Evolutionary conservation across 2,329 filamentous ascomycete genomes (phyloP).

Genomic region (Ascochyta clinopodiicola): DNA sequence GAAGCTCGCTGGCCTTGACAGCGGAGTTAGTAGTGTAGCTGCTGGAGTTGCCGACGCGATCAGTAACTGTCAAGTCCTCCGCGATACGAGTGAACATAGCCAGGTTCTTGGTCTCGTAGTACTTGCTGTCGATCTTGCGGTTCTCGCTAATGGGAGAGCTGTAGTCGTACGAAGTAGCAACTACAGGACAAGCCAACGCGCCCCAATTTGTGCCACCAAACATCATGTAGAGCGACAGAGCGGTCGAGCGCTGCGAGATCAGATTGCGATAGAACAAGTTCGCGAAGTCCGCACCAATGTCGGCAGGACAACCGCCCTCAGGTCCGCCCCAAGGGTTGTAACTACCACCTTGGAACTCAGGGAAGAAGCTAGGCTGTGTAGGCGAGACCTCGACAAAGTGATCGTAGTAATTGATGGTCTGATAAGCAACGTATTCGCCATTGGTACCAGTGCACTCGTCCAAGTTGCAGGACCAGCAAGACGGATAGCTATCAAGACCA

Average conservation of each 20-base stretch:
- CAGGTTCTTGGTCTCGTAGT: constrained; percentile 68
- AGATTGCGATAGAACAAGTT: constrained; percentile 70
- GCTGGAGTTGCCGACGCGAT: constrained; percentile 58
- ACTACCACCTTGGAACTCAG: constrained; percentile 66
- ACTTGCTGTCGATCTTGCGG: constrained; percentile 64
- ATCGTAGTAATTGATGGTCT: constrained; percentile 56
- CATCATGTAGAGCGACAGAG: constrained; percentile 69
- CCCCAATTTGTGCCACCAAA: constrained; percentile 72
- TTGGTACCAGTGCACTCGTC: constrained; percentile 67
- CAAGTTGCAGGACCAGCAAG: constrained; percentile 69
- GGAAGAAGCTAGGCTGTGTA: constrained; percentile 61
- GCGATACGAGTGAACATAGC: constrained; percentile 66
- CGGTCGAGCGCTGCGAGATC: constrained; percentile 65
- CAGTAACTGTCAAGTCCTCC: constrained; percentile 62
- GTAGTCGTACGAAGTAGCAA: constrained; percentile 69
- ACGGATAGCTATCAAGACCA: constrained; percentile 60
- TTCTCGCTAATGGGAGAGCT: constrained; percentile 67
- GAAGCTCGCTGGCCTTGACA: constrained; percentile 62
- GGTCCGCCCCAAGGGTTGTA: constrained; percentile 70
- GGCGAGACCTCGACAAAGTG: constrained; percentile 53
- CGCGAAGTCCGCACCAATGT: constrained; percentile 65
- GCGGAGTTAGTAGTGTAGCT: constrained; percentile 59
- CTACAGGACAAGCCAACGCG: constrained; percentile 62
- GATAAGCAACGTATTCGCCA: constrained; percentile 61
- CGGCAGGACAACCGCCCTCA: constrained; percentile 60